Evolutionary conservation across 208 protist species (phyloP).

Genomic region (Trypanosoma boissoni): DNA sequence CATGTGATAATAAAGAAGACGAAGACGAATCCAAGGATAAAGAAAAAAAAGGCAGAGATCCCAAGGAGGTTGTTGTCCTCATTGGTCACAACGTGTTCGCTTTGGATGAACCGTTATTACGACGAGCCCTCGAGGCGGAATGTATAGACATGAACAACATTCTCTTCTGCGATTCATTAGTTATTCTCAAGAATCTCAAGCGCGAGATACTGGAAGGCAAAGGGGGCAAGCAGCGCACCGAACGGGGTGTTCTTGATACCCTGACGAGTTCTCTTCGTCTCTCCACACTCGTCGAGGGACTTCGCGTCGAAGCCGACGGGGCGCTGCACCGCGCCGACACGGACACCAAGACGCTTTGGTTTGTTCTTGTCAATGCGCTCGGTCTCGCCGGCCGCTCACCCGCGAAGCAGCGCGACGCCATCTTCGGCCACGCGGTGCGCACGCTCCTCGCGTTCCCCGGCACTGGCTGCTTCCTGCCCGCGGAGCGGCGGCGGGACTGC

Average conservation of each 20-base stretch:
- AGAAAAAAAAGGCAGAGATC: slow-evolving; percentile 28
- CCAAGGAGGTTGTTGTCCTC: slow-evolving; percentile 64
- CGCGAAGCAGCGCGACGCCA: slow-evolving; percentile 39
- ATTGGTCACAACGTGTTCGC: slow-evolving; percentile 85
- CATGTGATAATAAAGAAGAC: no score
- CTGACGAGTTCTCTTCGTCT: slow-evolving; percentile 69
- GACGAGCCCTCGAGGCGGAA: slow-evolving; percentile 50
- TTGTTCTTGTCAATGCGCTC: slow-evolving; percentile 68
- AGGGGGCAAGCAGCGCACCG: slow-evolving; percentile 17
- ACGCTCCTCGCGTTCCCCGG: slow-evolving; percentile 53
- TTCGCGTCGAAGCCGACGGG: slow-evolving; percentile 59
- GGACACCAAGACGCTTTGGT: slow-evolving; percentile 83
- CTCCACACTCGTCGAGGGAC: slow-evolving; percentile 51
- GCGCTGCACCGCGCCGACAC: slow-evolving; percentile 81
- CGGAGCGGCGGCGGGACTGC: slow-evolving; percentile 33
- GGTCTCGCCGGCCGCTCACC: slow-evolving; percentile 30
- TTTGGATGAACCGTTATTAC: slow-evolving; percentile 84
- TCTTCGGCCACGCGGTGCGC: slow-evolving; percentile 52
- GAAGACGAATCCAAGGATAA: no score
- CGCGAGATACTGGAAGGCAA: slow-evolving; percentile 33
- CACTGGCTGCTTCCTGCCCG: slow-evolving; percentile 66
- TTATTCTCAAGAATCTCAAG: slow-evolving; percentile 52
- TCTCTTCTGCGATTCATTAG: slow-evolving; percentile 81
- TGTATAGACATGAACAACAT: slow-evolving; percentile 43
- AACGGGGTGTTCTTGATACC: slow-evolving; percentile 45